Conservation (phyloP, 495 filamentous ascomycete genomes). For the Xylaria palmicola region DNA sequence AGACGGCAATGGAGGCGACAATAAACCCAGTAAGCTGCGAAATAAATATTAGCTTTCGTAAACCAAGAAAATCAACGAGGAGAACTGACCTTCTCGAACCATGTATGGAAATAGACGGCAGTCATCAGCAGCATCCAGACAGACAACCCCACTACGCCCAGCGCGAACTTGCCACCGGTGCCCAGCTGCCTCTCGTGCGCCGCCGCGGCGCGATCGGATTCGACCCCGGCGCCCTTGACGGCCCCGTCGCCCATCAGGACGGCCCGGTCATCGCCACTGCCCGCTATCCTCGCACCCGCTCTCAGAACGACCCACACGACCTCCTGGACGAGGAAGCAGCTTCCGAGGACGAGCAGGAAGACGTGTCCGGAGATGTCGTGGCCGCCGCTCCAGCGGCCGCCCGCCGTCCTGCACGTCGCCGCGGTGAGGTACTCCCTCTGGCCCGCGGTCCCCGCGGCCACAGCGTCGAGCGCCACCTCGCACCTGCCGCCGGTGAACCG, state of each 20-base stretch:
- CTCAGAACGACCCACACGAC: constrained; percentile 60
- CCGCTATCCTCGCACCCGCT: constrained; percentile 20
- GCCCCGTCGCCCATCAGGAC: constrained; percentile 61
- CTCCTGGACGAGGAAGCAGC: constrained; percentile 77
- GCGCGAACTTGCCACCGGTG: constrained; percentile 44
- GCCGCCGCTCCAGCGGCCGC: constrained; percentile 82
- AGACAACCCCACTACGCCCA: constrained; percentile 60
- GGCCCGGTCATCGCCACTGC: constrained; percentile 52
- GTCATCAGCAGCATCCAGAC: constrained; percentile 99
- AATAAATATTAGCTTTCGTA: constrained; percentile 20
- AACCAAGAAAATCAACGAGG: constrained; percentile 5
- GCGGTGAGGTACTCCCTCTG: constrained; percentile 61
- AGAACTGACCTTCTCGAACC: constrained; percentile 85
- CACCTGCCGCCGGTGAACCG: constrained; percentile 79
- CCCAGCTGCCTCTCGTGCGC: constrained; percentile 34
- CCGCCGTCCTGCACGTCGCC: constrained; percentile 76
- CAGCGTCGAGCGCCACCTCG: constrained; percentile 43
- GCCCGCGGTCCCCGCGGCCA: constrained; percentile 27
- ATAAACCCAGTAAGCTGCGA: constrained; percentile 67
- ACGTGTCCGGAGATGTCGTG: constrained; percentile 96
- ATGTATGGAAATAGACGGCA: constrained; percentile 94
- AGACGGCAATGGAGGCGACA: constrained; percentile 67
- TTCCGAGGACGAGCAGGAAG: constrained; percentile 83
- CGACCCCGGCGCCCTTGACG: constrained; percentile 49
- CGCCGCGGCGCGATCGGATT: constrained; percentile 27